Evolutionary conservation across 768 basidiomycete species (phyloP), one percentile per base, ranked within the genome.

Genomic region (Amanita pseudoporphyria): DNA sequence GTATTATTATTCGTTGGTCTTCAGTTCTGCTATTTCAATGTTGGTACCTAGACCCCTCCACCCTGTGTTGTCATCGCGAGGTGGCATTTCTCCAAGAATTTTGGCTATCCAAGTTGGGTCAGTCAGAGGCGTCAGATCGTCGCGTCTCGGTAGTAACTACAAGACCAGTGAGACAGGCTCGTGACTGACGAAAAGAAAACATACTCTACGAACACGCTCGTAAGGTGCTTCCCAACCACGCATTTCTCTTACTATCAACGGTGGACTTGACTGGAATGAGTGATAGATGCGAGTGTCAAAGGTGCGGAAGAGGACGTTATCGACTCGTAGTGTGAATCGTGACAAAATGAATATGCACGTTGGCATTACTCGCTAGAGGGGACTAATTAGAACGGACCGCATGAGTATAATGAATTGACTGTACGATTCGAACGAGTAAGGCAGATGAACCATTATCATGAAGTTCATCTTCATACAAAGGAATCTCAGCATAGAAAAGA

Each of bases 401-500:
- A 24, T 10, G 30, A 6, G 31, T 13, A 26, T 13, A 36, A 3
- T 9, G 19, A 22, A 22, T 24, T 5, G 12, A 46, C 21, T 31
- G 66, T 62, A 97, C 94, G 51, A 97, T 90, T 58, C 93, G 74
- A 40, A 92, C 84, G 22, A 91, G 75, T 1, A 92, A 64, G 26
- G 81, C 77, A 1, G 93, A 93, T 5, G 89, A 81, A 0, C 96
- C 96, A 60, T 98, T 97, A 61, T 99, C 96, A 60, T 97, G 93
- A 39, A 98, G 71, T 64, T 99, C 96, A 62, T 97, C 93, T 60
- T 99, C 95, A 61, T 88, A 98, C 4, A 98, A 68, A 0, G 91
- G 88, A 1, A 97, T 79, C 58, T 98, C 94, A 6, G 95, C 91
- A 60, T 95, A 98, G 66, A 95, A 99, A n/a, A 97, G 70, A 56